These are phyloP conservation scores for Ettlia oleoabundans DNA, from an alignment of 139 green algal species.

Conservation along the genomic window DNA sequence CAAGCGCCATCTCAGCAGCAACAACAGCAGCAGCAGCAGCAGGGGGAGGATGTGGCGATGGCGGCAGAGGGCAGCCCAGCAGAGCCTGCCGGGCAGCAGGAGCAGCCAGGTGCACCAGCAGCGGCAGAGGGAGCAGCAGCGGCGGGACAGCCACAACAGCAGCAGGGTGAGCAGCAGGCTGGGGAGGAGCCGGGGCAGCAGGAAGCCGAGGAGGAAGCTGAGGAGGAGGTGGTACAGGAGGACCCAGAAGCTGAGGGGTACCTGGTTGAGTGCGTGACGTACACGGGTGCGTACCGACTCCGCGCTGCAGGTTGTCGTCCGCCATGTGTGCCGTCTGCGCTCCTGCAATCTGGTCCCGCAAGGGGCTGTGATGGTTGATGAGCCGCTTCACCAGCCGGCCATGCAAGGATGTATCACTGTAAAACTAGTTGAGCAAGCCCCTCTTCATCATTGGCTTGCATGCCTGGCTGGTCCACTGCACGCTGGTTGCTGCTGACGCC, in stretches of 20 bases:
- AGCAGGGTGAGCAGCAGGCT: neutral
- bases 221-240: constrained; percentile 10
- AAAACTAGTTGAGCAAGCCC: neutral
- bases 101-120: neutral
- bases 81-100: constrained; percentile 8
- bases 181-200: constrained; percentile 17
- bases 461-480: neutral
- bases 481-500: neutral
- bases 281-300: constrained; percentile 1
- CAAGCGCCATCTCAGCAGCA: neutral
- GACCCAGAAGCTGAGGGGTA: constrained; percentile 41
- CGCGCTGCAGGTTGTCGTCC: neutral
- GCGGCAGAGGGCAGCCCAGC: neutral
- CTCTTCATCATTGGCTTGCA: neutral
- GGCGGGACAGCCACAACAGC: neutral
- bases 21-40: neutral
- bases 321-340: neutral
- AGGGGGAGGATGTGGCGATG: neutral
- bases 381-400: too few species aligned
- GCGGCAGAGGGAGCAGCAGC: neutral
- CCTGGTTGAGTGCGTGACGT: constrained; percentile 70
- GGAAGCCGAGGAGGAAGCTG: neutral
- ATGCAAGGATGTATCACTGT: neutral
- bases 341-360: too few species aligned
- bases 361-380: too few species aligned